Base-by-base conservation (phyloP, 345 rosid species). In the Hypericum perforatum region DNA sequence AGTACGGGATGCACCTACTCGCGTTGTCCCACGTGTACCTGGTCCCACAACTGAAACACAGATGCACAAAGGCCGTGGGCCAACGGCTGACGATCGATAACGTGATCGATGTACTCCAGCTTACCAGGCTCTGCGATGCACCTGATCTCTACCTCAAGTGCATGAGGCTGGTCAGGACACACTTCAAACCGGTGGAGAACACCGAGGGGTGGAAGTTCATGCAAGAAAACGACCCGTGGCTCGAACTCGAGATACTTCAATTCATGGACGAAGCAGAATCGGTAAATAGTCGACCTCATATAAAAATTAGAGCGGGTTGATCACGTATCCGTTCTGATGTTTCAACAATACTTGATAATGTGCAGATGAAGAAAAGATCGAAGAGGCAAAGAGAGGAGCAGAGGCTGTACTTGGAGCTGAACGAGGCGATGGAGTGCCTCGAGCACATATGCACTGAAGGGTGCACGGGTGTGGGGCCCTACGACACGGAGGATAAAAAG, bases 361-460 rank as follows among this genome's bases (percentile, higher is more conserved):
- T 45, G 41, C 81, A 90, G 98, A 81, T 94, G 58, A 87, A 67
- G 58, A 84, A 76, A 80, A 85, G 79, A 49, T 65, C 65, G 38
- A 78, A 70, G 58, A 60, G 87, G 73, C 79, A 57, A 0, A 66
- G 54, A 43, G 60, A 63, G 36, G 95, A 82, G 37, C 89, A 78
- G 69, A 48, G 66, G 46, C 37, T 87, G 45, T 91, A 81, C 53
- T 36, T 75, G 65, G 79, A 87, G 63, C 73, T 91, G 39, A 69
- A 76, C 54, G 98, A 82, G 58, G 98, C 87, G 16, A 81, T 91
- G 96, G 87, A 78, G 10, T 82, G 96, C 63, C 46, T 91, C 57
- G 89, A 84, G 60, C 98, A 91, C 71, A 91, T 91, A 50, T 91
- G 81, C 74, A 81, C 84, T 0, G 80, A 86, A 52, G 98, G 98